These are phyloP conservation scores for Hamamelis virginiana DNA, from an alignment of 164 flowering plant genomes.

Conservation along the genomic window DNA sequence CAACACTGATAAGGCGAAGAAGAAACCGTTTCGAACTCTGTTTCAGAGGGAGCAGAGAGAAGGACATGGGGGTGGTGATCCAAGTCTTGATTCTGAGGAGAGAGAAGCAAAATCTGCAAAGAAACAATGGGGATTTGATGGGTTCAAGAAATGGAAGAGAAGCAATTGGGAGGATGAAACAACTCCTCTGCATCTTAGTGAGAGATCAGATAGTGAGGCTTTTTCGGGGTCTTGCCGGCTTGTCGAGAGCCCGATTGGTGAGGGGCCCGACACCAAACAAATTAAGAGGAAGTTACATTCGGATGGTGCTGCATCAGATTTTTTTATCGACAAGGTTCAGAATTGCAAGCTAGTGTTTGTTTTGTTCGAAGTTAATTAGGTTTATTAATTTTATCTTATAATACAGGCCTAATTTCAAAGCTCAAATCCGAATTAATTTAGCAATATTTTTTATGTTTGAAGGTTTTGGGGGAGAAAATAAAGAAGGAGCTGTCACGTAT, in stretches of 20 bases:
- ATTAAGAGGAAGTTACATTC: conserved; percentile 72
- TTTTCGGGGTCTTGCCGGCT: conserved; percentile 30
- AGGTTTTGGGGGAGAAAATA: conserved; percentile 83
- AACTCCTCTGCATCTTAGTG: conserved; percentile 49
- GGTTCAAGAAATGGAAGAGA: conserved; percentile 75
- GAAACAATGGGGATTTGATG: conserved; percentile 70
- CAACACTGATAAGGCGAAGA: conserved; percentile 38
- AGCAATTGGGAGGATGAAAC: conserved; percentile 53
- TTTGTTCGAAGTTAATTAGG: not conserved
- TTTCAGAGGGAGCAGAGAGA: conserved; percentile 46
- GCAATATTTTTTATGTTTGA: not conserved
- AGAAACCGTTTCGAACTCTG: conserved; percentile 46
- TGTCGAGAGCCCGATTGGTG: conserved; percentile 48
- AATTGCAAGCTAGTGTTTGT: not conserved
- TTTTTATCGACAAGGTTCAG: conserved; percentile 78
- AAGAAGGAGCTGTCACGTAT: conserved; percentile 73
- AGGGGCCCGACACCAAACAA: conserved; percentile 62
- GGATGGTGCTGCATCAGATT: conserved; percentile 70
- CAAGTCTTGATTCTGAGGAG: conserved; percentile 27
- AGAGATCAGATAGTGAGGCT: conserved; percentile 43
- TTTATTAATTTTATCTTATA: not conserved
- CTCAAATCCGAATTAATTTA: not conserved
- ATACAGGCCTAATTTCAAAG: not conserved
- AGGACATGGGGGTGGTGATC: conserved; percentile 13
- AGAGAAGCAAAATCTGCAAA: conserved; percentile 40